phyloP scores from a whole-genome alignment of 495 filamentous ascomycete species.

The Darksidea phi region DNA sequence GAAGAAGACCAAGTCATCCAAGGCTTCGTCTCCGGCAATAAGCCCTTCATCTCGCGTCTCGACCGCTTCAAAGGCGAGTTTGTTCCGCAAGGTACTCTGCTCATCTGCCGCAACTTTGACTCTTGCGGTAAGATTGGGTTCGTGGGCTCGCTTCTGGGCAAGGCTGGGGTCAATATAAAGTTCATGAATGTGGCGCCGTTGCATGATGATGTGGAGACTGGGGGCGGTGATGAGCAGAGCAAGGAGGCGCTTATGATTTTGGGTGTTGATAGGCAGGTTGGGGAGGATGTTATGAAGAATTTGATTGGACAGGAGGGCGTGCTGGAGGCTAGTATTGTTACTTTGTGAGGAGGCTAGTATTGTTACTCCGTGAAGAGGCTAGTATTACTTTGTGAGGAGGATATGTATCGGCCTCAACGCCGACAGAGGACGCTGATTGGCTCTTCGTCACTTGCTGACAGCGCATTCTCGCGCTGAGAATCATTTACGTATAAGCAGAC shows the following conservation, averaged over 20 bases:
- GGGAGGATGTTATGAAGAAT: slow-evolving; percentile 53
- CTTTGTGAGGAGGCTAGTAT: slow-evolving; percentile 21
- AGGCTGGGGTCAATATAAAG: slow-evolving; percentile 64
- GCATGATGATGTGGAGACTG: slow-evolving; percentile 32
- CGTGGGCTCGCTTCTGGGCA: slow-evolving; percentile 62
- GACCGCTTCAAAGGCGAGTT: slow-evolving; percentile 65
- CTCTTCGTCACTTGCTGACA: too few species aligned
- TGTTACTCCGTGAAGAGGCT: too few species aligned
- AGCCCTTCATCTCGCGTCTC: slow-evolving; percentile 62
- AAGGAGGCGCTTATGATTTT: slow-evolving; percentile 73
- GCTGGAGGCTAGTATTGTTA: slow-evolving; percentile 60
- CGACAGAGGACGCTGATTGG: neutral
- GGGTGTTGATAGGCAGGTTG: slow-evolving; percentile 60
- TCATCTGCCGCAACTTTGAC: slow-evolving; percentile 71
- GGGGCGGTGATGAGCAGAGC: slow-evolving; percentile 28
- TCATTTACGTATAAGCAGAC: too few species aligned
- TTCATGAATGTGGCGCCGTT: slow-evolving; percentile 67
- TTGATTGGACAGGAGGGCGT: slow-evolving; percentile 59
- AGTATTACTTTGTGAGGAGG: slow-evolving; percentile 45
- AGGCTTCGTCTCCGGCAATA: slow-evolving; percentile 60
- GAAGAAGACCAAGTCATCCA: slow-evolving; percentile 57
- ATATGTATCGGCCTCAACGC: neutral
- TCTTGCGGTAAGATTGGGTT: slow-evolving; percentile 70
- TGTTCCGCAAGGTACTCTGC: slow-evolving; percentile 60
- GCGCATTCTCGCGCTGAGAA: too few species aligned